phyloP scores from a whole-genome alignment of 148 eudicot genomes.

The Gaultheria prostrata region DNA sequence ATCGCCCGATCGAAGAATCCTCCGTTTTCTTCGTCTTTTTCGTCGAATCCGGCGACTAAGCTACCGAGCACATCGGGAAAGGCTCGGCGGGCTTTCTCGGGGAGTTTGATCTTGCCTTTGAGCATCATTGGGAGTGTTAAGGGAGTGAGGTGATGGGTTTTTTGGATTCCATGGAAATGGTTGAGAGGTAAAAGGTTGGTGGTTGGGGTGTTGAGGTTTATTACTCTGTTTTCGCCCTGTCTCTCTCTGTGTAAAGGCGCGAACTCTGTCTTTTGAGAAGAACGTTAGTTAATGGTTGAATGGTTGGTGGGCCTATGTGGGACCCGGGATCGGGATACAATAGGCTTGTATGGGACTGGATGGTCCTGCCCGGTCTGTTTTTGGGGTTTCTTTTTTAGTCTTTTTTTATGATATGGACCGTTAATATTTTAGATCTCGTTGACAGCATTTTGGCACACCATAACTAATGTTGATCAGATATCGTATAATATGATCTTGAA shows the following conservation, averaged over 20 bases:
- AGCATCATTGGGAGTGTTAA: constrained; percentile 12
- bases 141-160: background rate
- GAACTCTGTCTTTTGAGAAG: background rate
- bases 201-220: background rate
- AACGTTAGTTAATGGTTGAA: background rate
- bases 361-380: no score
- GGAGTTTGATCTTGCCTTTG: constrained; percentile 40
- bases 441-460: no score
- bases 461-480: no score
- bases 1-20: constrained; percentile 16
- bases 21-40: constrained; percentile 5
- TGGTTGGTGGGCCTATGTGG: background rate
- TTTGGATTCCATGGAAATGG: background rate
- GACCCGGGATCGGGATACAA: background rate
- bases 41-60: constrained; percentile 27
- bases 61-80: constrained; percentile 29
- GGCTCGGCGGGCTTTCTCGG: constrained; percentile 26
- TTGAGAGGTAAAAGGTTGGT: background rate
- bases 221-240: background rate
- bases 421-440: no score
- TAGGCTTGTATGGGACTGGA: no score
- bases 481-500: no score
- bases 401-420: no score
- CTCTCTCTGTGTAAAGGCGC: background rate
- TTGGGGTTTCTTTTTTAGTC: no score